Conservation (phyloP, 352 stramenopile species). For the Globisporangium yorkense region DNA sequence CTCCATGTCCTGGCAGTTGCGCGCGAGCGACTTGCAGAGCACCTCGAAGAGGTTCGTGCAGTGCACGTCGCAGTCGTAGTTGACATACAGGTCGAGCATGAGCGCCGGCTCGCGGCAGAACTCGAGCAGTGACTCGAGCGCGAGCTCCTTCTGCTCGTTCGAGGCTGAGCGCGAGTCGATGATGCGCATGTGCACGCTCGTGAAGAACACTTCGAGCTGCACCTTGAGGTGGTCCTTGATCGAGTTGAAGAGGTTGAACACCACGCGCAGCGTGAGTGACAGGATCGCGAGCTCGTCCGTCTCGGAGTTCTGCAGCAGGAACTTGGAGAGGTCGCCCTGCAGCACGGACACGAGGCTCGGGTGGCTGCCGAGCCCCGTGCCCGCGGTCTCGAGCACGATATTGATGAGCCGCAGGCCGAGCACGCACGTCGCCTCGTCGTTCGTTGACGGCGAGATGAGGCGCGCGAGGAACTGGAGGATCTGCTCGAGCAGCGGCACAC, state of each 20-base stretch:
- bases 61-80: conserved; percentile 99
- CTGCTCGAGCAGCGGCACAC: conserved; percentile 87
- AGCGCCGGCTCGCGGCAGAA: conserved; percentile 96
- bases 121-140: conserved; percentile 94
- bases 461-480: conserved; percentile 93
- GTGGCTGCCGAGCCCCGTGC: conserved; percentile 75
- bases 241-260: conserved; percentile 99
- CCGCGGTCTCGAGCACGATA: conserved; percentile 94
- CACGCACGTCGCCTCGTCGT: conserved; percentile 86
- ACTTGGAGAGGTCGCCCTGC: conserved; percentile 96
- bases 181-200: conserved; percentile 95
- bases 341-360: conserved; percentile 81
- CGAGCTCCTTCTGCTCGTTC: conserved; percentile 82
- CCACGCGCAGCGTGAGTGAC: conserved; percentile 91
- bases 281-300: conserved; percentile 92
- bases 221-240: conserved; percentile 99
- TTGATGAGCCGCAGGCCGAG: conserved; percentile 95
- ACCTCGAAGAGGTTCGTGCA: conserved; percentile 99
- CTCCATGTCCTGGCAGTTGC: conserved; percentile 78
- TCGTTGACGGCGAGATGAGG: conserved; percentile 90
- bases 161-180: conserved; percentile 82
- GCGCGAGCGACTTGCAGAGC: conserved; percentile 91
- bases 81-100: conserved; percentile 98
- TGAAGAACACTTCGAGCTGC: conserved; percentile 99
- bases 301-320: conserved; percentile 94